phyloP scores from a whole-genome alignment of 768 basidiomycete genomes.

The Boletus rufocinnamomeus region DNA sequence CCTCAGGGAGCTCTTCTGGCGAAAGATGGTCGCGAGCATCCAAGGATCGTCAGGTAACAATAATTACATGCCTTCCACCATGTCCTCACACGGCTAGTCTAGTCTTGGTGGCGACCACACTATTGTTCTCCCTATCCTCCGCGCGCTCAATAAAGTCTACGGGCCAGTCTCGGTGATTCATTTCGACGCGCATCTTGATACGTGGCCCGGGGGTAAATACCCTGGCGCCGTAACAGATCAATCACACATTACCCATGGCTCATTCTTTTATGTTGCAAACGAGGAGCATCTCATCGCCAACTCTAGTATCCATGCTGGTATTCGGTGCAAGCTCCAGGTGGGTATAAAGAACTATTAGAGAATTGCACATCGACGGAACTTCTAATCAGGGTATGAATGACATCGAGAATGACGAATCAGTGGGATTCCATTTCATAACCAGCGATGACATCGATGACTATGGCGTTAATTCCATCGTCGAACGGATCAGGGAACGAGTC shows the following conservation, averaged over 20 bases:
- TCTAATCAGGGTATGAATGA: conserved; percentile 24
- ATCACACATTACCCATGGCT: conserved; percentile 78
- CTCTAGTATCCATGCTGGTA: conserved; percentile 80
- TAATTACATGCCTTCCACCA: neutral
- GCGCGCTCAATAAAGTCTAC: conserved; percentile 75
- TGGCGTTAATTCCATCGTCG: conserved; percentile 69
- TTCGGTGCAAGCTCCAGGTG: conserved; percentile 72
- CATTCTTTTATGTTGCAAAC: conserved; percentile 80
- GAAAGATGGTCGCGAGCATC: conserved; percentile 64
- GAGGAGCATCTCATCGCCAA: conserved; percentile 77
- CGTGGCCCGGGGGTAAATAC: conserved; percentile 41
- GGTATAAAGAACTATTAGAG: conserved; percentile 25
- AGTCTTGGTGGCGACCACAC: conserved; percentile 85
- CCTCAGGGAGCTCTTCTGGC: conserved; percentile 39
- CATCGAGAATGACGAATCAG: conserved; percentile 64
- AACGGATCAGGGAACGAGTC: conserved; percentile 68
- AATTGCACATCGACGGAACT: neutral
- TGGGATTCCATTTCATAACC: conserved; percentile 79
- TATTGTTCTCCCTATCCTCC: conserved; percentile 82
- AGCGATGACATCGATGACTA: conserved; percentile 84
- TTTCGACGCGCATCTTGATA: conserved; percentile 79
- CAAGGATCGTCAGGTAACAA: conserved; percentile 64
- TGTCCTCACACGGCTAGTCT: neutral
- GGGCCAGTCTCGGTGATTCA: conserved; percentile 84
- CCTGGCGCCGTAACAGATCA: conserved; percentile 51